Percentiles rank a stretch among this genome's conserved stretches.
These are phyloP conservation scores for Tulasnella sp. DNA, from an alignment of 768 basidiomycete genomes.

Conservation along the genomic window DNA sequence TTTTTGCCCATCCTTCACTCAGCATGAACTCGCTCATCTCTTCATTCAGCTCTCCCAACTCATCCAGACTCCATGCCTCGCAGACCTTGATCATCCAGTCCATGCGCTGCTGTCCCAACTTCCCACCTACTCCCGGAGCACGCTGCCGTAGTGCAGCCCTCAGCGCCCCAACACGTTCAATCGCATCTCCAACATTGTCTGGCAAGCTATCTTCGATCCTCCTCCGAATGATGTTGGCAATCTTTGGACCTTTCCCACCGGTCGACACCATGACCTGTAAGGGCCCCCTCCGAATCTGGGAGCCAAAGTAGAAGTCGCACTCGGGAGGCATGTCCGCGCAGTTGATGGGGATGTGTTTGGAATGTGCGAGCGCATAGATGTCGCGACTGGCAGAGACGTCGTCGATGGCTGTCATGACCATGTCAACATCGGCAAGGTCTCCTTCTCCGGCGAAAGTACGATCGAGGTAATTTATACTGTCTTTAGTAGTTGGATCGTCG, in stretches of 20 bases:
- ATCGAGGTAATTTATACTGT: slow-evolving; percentile 58
- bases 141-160: slow-evolving; percentile 60
- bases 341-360: slow-evolving; percentile 72
- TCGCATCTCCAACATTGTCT: slow-evolving; percentile 59
- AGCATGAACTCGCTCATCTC: slow-evolving; percentile 51
- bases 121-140: slow-evolving; percentile 74
- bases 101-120: slow-evolving; percentile 71
- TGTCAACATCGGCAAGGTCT: slow-evolving; percentile 62
- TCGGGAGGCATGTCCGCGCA: slow-evolving; percentile 91
- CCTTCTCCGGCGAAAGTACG: slow-evolving; percentile 50
- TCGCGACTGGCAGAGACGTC: slow-evolving; percentile 56
- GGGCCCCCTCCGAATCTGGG: slow-evolving; percentile 80
- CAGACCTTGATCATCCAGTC: slow-evolving; percentile 84
- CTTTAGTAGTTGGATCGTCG: slow-evolving; percentile 36
- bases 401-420: slow-evolving; percentile 92
- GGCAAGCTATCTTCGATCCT: slow-evolving; percentile 60
- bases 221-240: slow-evolving; percentile 73
- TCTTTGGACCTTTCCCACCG: slow-evolving; percentile 81
- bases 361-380: slow-evolving; percentile 62
- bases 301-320: slow-evolving; percentile 98
- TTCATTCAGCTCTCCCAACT: slow-evolving; percentile 61
- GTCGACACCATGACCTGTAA: slow-evolving; percentile 95
- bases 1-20: slow-evolving; percentile 77
- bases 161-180: slow-evolving; percentile 67
- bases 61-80: slow-evolving; percentile 74